Evolutionary conservation across 768 basidiomycete species (phyloP), one percentile per base, ranked within the genome.

Genomic region (Pleurotus giganteus): DNA sequence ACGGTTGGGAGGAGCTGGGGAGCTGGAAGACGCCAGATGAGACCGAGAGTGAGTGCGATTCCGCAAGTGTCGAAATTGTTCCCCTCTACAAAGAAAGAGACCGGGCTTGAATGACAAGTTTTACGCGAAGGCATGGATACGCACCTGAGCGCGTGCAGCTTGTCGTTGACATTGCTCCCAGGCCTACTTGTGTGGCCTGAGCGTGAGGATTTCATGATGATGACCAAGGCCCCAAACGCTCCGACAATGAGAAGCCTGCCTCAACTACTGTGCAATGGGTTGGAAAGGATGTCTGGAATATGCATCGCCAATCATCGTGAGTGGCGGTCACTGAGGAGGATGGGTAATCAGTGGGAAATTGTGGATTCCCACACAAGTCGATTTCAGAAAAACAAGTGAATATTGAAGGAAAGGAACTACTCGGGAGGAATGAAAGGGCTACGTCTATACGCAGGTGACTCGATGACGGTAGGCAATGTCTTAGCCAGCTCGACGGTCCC

Each of bases 371-470:
- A 21, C 43, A 17, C 39, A 4, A 41, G 39, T 21, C 39, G 23
- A 21, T 21, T 45, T 21, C 43, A 45, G 15, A 44, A 17, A 4
- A 17, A 24, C 19, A 24, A 45, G 26, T 9, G 45, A 24, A 43
- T 23, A 17, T 54, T 65, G 63, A 69, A 15, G 11, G 27, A 6
- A 50, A 26, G 23, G n/a, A 49, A 19, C 19, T 73, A 82, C 67
- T 89, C 89, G 65, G 78, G 79, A 60, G 91, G 87, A 53, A 85
- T 76, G 67, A 92, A 91, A n/a, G 90, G 91, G 62, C 84, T 89
- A 52, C 80, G 79, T 56, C 88, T 85, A 58, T 84, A 83, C 2
- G 87, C 77, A 50, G 89, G 88, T 1, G 90, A 83, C 47, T 83
- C 84, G 17, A 94, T 78, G 49, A 90, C 72, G 29, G 77, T 73